These are phyloP conservation scores for Corchorus capsularis DNA, from an alignment of 345 rosid genomes.

Conservation along the genomic window DNA sequence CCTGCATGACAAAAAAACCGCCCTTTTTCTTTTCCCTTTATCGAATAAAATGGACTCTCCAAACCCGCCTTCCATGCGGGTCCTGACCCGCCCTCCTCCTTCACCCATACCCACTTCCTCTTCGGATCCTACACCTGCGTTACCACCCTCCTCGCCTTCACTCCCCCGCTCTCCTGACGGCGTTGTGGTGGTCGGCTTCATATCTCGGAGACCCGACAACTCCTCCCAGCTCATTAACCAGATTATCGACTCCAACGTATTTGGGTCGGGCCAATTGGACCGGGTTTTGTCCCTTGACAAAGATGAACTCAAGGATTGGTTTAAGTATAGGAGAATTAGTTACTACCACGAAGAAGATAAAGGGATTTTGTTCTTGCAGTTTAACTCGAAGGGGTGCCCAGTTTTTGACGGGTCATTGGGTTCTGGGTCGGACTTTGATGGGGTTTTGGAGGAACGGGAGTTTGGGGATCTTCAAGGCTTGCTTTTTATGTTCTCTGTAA, in stretches of 20 bases:
- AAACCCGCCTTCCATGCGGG: slow-evolving; percentile 62
- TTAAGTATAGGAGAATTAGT: slow-evolving; percentile 60
- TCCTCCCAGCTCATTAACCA: slow-evolving; percentile 69
- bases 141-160: slow-evolving; percentile 23
- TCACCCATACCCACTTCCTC: slow-evolving; percentile 26
- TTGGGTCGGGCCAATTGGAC: slow-evolving; percentile 65
- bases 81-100: slow-evolving; percentile 63
- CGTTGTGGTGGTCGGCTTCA: slow-evolving; percentile 71
- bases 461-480: slow-evolving; percentile 81
- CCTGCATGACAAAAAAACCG: neutral
- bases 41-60: slow-evolving; percentile 44
- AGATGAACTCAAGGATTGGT: slow-evolving; percentile 63
- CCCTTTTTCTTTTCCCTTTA: neutral
- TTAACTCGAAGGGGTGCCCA: slow-evolving; percentile 60
- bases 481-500: slow-evolving; percentile 90
- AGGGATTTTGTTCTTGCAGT: slow-evolving; percentile 66
- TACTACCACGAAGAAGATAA: slow-evolving; percentile 67
- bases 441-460: slow-evolving; percentile 59
- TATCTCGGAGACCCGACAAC: slow-evolving; percentile 54
- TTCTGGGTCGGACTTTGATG: slow-evolving; percentile 44
- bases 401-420: slow-evolving; percentile 28
- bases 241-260: slow-evolving; percentile 56
- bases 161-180: slow-evolving; percentile 45
- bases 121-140: slow-evolving; percentile 28
- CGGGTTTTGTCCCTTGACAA: slow-evolving; percentile 35